Base-by-base conservation (phyloP, 169 alveolate species). In the Plasmodium yoelii region DNA sequence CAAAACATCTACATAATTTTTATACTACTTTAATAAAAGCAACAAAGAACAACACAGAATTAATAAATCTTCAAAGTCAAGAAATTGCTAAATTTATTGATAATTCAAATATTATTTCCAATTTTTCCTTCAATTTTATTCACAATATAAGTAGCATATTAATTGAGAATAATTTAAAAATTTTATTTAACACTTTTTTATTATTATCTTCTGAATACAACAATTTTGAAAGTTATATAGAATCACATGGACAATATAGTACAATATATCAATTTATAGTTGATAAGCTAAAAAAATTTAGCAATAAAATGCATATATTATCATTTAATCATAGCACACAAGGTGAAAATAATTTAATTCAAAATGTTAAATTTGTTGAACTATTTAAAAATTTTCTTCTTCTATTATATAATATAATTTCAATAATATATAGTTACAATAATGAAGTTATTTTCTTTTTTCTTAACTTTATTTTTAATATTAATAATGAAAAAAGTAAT, bases 371-470 rank as follows among this genome's bases (percentile, higher is more conserved):
- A 55, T 77, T 24, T 69, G 42, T 77, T 28, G 61, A 77, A 64
- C 34, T 77, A 47, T 77, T 77, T 63, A 61, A 64, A 53, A 77
- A 77, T 56, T 77, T 77, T 34, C 34, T 77, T 68, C 69, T 77
- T 18, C 88, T 77, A 39, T 46, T 77, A 24, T 69, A 77, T 68
- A 77, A 77, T 59, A 55, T 77, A 19, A 77, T 77, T 64, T 77
- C 88, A 13, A 19, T 77, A 65, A 77, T 77, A 56, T 77, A 77
- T 64, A 77, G 75, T 68, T 77, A 77, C 75, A 77, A 77, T 56
- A 77, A 28, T 18, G 77, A 63, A 77, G 51, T 77, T 9, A 64
- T 61, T 49, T 77, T 26, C 65, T 77, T 77, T 65, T 64, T 77
- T 42, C 65, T 77, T 64, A 77, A 77, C 19, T 77, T 77, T 77